phyloP scores from a whole-genome alignment of 441 rosid genomes.

The Sinapis alba region DNA sequence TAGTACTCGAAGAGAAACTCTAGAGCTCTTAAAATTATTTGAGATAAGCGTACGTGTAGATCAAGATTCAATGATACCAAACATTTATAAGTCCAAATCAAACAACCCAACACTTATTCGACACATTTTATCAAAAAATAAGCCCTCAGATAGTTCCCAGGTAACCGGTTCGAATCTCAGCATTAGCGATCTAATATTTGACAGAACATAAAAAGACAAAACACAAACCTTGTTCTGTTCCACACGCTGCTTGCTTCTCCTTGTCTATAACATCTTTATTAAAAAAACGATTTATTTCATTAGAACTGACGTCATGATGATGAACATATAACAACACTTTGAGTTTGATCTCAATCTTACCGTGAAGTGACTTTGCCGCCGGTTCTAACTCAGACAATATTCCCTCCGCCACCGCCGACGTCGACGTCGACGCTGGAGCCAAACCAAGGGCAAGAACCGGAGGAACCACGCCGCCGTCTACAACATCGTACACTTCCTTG shows the following conservation, averaged over 20 bases:
- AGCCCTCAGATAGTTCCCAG: neutral
- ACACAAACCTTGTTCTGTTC: constrained; percentile 39
- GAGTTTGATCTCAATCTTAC: constrained; percentile 35
- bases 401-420: constrained; percentile 51
- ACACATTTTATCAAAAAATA: constrained; percentile 6
- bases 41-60: too few species aligned
- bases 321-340: neutral
- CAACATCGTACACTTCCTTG: constrained; percentile 88
- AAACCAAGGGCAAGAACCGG: constrained; percentile 45
- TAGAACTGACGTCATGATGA: neutral
- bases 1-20: neutral
- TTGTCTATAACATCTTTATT: constrained; percentile 43
- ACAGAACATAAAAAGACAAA: constrained; percentile 11
- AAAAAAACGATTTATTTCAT: neutral
- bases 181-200: neutral
- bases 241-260: constrained; percentile 48
- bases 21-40: neutral
- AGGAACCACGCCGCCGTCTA: constrained; percentile 55
- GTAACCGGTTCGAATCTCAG: neutral
- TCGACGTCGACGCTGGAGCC: constrained; percentile 44
- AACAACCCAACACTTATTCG: neutral
- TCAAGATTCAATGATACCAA: too few species aligned
- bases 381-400: constrained; percentile 73
- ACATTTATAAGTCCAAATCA: neutral
- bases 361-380: constrained; percentile 50